A percentile compares a stretch with the other conserved stretches of the same genome.
phyloP scores from a whole-genome alignment of 78 protist species.

The Pigoraptor vietnamica region DNA sequence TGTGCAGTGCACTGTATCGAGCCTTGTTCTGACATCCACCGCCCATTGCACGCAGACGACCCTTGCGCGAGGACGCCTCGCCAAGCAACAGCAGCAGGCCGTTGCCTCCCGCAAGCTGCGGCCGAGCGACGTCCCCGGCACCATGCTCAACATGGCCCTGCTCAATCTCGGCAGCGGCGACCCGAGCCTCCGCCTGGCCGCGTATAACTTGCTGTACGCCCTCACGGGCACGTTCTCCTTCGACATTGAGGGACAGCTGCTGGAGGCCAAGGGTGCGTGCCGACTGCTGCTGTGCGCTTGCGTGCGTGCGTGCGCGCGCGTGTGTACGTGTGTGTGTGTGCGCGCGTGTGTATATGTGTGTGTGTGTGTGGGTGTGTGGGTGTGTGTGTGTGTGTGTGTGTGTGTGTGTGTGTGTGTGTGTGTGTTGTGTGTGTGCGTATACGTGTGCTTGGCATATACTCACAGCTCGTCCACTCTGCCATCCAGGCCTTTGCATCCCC shows the following conservation, averaged over 20 bases:
- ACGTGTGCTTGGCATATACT: too few species aligned
- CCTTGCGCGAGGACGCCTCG: neutral
- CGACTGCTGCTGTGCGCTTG: too few species aligned
- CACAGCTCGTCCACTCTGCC: too few species aligned
- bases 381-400: too few species aligned
- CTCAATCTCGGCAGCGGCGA: constrained; percentile 49
- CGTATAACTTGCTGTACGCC: constrained; percentile 50
- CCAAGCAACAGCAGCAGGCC: constrained; percentile 29
- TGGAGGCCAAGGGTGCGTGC: constrained; percentile 56
- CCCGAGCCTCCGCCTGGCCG: constrained; percentile 45
- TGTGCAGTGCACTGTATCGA: neutral
- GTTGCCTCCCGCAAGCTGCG: constrained; percentile 14
- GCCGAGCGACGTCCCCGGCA: constrained; percentile 66
- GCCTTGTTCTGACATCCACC: too few species aligned
- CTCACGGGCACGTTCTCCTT: constrained; percentile 44
- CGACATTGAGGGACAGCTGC: constrained; percentile 15
- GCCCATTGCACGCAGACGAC: neutral
- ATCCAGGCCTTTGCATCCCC: constrained; percentile 59
- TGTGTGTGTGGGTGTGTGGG: too few species aligned
- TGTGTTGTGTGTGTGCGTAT: too few species aligned
- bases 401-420: too few species aligned
- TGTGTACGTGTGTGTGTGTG: too few species aligned
- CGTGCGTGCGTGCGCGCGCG: too few species aligned
- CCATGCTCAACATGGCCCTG: constrained; percentile 60
- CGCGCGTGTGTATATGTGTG: too few species aligned